Percentiles rank a stretch among this genome's conserved stretches.
Conservation (phyloP, 768 basidiomycete genomes). For the Calvatia gigantea region DNA sequence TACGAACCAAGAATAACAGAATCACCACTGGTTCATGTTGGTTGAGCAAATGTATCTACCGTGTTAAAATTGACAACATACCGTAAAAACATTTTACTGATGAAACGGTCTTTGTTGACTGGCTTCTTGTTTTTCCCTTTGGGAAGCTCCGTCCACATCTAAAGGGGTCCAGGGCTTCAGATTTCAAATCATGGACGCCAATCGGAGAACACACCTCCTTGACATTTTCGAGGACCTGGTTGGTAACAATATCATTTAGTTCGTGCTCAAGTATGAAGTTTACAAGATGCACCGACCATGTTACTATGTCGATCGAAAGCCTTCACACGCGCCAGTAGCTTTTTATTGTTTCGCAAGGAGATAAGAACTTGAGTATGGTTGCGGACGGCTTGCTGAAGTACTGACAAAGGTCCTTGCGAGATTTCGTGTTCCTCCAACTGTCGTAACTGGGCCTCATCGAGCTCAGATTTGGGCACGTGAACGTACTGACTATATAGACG, state of each 20-base stretch:
- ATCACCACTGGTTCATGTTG: slow-evolving; percentile 64
- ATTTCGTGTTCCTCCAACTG: slow-evolving; percentile 98
- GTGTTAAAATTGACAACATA: slow-evolving; percentile 28
- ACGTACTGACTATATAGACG: slow-evolving; percentile 79
- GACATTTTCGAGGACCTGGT: slow-evolving; percentile 92
- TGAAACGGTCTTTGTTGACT: slow-evolving; percentile 98
- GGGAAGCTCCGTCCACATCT: slow-evolving; percentile 99
- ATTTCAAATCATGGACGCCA: background rate
- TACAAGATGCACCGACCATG: slow-evolving; percentile 61
- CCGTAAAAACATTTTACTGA: slow-evolving; percentile 99
- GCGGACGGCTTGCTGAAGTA: slow-evolving; percentile 94
- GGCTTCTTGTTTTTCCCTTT: slow-evolving; percentile 99
- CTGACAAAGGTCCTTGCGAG: slow-evolving; percentile 94
- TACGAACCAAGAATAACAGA: slow-evolving; percentile 93
- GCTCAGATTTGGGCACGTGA: slow-evolving; percentile 93
- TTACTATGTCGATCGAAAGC: slow-evolving; percentile 99
- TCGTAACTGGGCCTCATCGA: slow-evolving; percentile 94
- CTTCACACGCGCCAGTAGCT: slow-evolving; percentile 91
- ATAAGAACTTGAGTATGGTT: slow-evolving; percentile 98
- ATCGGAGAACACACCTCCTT: slow-evolving; percentile 68
- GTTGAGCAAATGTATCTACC: slow-evolving; percentile 7
- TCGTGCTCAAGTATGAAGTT: too few species aligned
- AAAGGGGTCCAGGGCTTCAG: background rate
- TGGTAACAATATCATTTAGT: slow-evolving; percentile 7
- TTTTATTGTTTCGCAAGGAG: slow-evolving; percentile 97